Conservation (phyloP, 352 stramenopile species). For the Lagenidium sp. region DNA sequence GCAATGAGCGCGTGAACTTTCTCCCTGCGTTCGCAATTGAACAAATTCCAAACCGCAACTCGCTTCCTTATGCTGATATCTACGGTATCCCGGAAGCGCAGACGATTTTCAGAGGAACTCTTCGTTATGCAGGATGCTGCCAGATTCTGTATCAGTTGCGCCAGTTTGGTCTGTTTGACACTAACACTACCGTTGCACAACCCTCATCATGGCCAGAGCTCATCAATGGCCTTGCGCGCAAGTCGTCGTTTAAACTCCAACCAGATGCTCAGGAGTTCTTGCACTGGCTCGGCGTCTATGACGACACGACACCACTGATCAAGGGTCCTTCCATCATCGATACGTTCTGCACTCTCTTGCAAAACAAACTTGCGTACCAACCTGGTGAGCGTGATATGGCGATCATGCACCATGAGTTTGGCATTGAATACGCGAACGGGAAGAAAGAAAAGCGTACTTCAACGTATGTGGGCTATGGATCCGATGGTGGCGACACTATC, state of each 20-base stretch:
- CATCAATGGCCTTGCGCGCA: slow-evolving; percentile 40
- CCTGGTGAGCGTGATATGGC: slow-evolving; percentile 93
- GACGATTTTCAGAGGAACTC: slow-evolving; percentile 91
- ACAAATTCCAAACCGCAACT: slow-evolving; percentile 93
- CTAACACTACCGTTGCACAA: slow-evolving; percentile 30
- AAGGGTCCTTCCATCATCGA: slow-evolving; percentile 62
- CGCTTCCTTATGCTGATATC: slow-evolving; percentile 87
- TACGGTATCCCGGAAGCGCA: slow-evolving; percentile 92
- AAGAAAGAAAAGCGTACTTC: slow-evolving; percentile 85
- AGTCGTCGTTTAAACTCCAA: slow-evolving; percentile 24
- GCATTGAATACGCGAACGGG: slow-evolving; percentile 65
- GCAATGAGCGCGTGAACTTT: slow-evolving; percentile 78
- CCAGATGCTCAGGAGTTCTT: slow-evolving; percentile 59
- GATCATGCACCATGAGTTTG: slow-evolving; percentile 90
- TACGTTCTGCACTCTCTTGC: slow-evolving; percentile 78
- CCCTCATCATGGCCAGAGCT: slow-evolving; percentile 77
- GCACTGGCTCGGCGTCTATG: slow-evolving; percentile 66
- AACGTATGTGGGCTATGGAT: slow-evolving; percentile 89
- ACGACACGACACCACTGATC: slow-evolving; percentile 38
- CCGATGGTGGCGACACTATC: slow-evolving; percentile 84
- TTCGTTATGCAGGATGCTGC: slow-evolving; percentile 92
- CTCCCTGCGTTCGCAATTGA: slow-evolving; percentile 91
- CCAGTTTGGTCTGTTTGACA: slow-evolving; percentile 87
- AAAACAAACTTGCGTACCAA: slow-evolving; percentile 86
- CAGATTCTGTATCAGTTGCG: slow-evolving; percentile 86